Percentiles rank a stretch among this genome's conserved stretches.
phyloP scores from a whole-genome alignment of 495 filamentous ascomycete species.

The Glarea lozoyensis region DNA sequence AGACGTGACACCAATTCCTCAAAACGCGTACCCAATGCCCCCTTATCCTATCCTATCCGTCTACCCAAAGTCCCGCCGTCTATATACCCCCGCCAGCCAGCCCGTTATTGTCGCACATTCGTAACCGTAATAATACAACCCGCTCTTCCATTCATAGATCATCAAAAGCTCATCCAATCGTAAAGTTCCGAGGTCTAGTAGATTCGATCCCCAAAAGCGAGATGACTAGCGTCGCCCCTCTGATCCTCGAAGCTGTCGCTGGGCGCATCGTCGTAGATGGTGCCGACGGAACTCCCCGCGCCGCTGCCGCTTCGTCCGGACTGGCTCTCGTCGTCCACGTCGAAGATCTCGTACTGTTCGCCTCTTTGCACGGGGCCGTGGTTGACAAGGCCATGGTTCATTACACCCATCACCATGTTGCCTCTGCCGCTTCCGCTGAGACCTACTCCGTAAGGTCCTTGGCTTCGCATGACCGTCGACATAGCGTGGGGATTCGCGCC shows the following conservation, averaged over 20 bases:
- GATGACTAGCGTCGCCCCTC: slow-evolving; percentile 26
- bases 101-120: no score
- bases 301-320: slow-evolving; percentile 22
- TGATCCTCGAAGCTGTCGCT: slow-evolving; percentile 19
- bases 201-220: slow-evolving; percentile 32
- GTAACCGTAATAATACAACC: no score
- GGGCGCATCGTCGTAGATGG: slow-evolving; percentile 32
- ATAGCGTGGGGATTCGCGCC: slow-evolving; percentile 13
- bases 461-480: slow-evolving; percentile 4
- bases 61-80: no score
- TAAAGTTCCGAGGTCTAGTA: slow-evolving; percentile 28
- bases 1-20: no score
- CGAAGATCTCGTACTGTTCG: slow-evolving; percentile 33
- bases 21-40: no score
- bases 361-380: slow-evolving; percentile 6
- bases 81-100: no score
- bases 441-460: slow-evolving; percentile 1
- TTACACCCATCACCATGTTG: slow-evolving; percentile 7
- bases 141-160: slow-evolving; percentile 6
- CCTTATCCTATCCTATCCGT: background rate
- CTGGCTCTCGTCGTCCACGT: slow-evolving; percentile 34
- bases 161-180: background rate
- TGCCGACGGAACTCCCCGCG: slow-evolving; percentile 24
- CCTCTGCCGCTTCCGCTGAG: slow-evolving; percentile 6
- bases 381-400: background rate